Conservation (phyloP, 495 filamentous ascomycete species). For the Sordaria brevicollis region DNA sequence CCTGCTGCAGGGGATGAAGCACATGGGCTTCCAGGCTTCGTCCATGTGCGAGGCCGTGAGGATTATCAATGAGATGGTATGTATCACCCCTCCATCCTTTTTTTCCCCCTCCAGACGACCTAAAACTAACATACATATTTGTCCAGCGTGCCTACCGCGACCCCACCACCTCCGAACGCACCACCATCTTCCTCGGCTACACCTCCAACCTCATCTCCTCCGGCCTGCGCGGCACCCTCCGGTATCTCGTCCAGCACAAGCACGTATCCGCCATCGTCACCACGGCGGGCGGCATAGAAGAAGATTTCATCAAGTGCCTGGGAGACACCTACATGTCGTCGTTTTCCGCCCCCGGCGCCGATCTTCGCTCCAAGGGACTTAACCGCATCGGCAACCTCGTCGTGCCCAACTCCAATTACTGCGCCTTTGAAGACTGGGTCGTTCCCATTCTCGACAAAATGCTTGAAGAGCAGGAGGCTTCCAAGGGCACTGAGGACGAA, state of each 20-base stretch:
- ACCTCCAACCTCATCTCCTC: conserved; percentile 96
- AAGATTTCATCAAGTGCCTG: conserved; percentile 96
- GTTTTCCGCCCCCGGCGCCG: conserved; percentile 64
- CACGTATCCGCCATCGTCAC: conserved; percentile 91
- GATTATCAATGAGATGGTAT: conserved; percentile 93
- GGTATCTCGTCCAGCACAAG: conserved; percentile 82
- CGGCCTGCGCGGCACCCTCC: conserved; percentile 79
- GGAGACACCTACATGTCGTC: conserved; percentile 85
- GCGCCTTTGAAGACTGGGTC: conserved; percentile 94
- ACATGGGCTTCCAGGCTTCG: conserved; percentile 88
- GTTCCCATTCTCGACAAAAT: conserved; percentile 83
- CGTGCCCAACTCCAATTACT: conserved; percentile 97
- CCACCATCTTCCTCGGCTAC: conserved; percentile 94
- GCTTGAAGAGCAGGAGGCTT: conserved; percentile 84
- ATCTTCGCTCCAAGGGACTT: conserved; percentile 68
- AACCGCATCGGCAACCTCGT: conserved; percentile 94
- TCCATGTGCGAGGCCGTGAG: conserved; percentile 72
- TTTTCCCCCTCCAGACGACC: not conserved
- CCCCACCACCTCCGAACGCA: conserved; percentile 57
- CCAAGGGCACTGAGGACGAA: conserved; percentile 54
- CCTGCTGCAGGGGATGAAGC: conserved; percentile 67
- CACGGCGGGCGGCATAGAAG: conserved; percentile 92
- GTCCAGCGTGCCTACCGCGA: conserved; percentile 65
- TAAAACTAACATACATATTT: not conserved
- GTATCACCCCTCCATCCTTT: conserved; percentile 3